These are phyloP conservation scores for Crithidia bombi DNA, from an alignment of 208 protist species.

Conservation along the genomic window DNA sequence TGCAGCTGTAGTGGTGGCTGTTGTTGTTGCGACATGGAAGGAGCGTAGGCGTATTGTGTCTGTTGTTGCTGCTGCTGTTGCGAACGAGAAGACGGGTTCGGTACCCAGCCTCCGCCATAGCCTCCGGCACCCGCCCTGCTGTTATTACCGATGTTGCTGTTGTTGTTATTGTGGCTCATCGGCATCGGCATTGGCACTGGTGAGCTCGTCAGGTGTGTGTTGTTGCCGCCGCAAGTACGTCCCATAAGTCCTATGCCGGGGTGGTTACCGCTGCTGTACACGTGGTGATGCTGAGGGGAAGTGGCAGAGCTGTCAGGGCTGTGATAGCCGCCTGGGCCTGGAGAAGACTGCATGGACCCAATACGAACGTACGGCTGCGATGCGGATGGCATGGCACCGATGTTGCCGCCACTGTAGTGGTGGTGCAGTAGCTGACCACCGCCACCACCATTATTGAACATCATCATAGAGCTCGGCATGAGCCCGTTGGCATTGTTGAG, in stretches of 20 bases:
- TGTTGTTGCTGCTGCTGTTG: slow-evolving; percentile 15
- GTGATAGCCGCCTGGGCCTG: too few species aligned
- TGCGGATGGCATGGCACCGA: background rate
- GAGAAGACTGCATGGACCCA: too few species aligned
- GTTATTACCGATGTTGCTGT: background rate
- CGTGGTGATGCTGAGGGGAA: background rate
- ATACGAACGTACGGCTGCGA: too few species aligned
- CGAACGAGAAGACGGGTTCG: background rate
- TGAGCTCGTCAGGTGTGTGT: slow-evolving; percentile 1
- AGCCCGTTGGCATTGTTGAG: slow-evolving; percentile 4
- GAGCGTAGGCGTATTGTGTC: slow-evolving; percentile 9
- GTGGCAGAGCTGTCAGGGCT: too few species aligned
- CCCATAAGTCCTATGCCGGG: slow-evolving; percentile 11
- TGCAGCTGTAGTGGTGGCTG: slow-evolving; percentile 22
- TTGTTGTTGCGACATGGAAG: slow-evolving; percentile 11
- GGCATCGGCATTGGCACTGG: background rate
- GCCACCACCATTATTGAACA: background rate
- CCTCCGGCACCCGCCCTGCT: background rate
- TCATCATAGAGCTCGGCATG: background rate
- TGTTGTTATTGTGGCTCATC: background rate
- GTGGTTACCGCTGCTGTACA: background rate
- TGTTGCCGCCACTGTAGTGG: background rate
- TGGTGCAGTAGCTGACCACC: background rate
- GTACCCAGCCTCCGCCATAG: slow-evolving; percentile 3
- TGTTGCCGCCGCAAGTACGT: background rate